A percentile compares a stretch with the other conserved stretches of the same genome.
These are phyloP conservation scores for Lactarius trivialis DNA, from an alignment of 768 basidiomycete species.

Conservation along the genomic window DNA sequence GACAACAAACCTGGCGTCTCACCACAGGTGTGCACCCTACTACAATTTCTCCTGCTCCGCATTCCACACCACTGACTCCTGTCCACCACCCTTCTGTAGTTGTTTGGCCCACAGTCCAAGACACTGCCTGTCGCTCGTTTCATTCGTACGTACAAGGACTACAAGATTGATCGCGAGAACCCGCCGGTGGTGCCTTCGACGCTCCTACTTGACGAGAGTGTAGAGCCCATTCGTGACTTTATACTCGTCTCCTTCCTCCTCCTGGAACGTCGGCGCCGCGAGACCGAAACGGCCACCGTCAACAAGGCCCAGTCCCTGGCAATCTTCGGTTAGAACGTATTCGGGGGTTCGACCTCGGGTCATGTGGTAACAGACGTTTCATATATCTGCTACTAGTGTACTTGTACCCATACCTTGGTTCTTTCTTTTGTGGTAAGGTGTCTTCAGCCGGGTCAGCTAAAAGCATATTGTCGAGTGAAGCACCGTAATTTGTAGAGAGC, in stretches of 20 bases:
- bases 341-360: background rate
- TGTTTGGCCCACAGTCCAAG: constrained; percentile 19
- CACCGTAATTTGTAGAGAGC: background rate
- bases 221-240: constrained; percentile 16
- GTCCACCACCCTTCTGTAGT: background rate
- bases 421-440: background rate
- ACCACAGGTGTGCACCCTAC: constrained; percentile 5
- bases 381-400: background rate
- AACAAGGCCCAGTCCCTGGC: constrained; percentile 1
- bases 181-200: constrained; percentile 14
- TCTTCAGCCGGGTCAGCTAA: no score
- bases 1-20: constrained; percentile 16
- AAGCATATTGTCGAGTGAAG: background rate
- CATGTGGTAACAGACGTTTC: background rate
- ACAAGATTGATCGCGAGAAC: constrained; percentile 9
- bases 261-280: constrained; percentile 22
- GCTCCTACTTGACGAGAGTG: constrained; percentile 18
- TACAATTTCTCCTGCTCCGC: no score
- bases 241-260: constrained; percentile 21
- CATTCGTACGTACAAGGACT: constrained; percentile 13
- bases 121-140: constrained; percentile 22
- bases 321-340: background rate
- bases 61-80: background rate
- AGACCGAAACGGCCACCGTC: constrained; percentile 8
- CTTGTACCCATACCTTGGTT: background rate